Evolutionary conservation across 306 rosid species (phyloP), one percentile per base, ranked within the genome.

Genomic region (Carpinus viminea): DNA sequence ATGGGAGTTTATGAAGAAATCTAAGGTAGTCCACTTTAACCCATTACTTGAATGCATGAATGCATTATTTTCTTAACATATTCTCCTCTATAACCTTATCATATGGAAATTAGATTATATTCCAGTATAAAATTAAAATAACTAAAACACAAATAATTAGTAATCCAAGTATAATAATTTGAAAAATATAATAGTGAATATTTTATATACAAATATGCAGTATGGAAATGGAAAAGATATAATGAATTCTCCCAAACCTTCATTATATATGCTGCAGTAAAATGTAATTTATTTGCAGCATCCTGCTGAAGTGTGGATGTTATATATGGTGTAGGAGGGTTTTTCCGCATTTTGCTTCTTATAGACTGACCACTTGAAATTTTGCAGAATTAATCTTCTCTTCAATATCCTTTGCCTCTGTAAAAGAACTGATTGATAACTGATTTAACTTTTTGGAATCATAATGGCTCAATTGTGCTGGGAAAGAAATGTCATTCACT

Each of bases 291-390:
- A 86, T 90, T 93, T 16, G 93, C 97, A 17, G 98, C 97, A 89
- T 95, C 99, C 82, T 95, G 99, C 86, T 95, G 99, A 86, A 95
- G 98, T 48, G 99, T 91, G 4, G 99, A 95, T 85, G 99, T 91
- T 87, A 95, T 91, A 79, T 80, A 93, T 61, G 99, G 99, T 31
- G 90, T 86, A 3, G 99, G 98, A 81, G 99, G 96, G 79, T 95
- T 95, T 86, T 84, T 93, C 85, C 86, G 82, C 65, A 72, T 55
- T 90, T 88, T 89, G 83, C 7, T 84, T 76, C 75, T 88, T 83
- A 90, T 95, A 80, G 82, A 82, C 69, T 83, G 65, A 86, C 72
- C 74, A 95, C 92, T 74, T 60, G 81, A 88, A 95, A 88, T 54
- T 81, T 76, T 45, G 55, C 76, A 66, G 86, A 86, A 70, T 79